These are phyloP conservation scores for Penicillium concentricum DNA, from an alignment of 2,329 filamentous ascomycete genomes.

Conservation along the genomic window DNA sequence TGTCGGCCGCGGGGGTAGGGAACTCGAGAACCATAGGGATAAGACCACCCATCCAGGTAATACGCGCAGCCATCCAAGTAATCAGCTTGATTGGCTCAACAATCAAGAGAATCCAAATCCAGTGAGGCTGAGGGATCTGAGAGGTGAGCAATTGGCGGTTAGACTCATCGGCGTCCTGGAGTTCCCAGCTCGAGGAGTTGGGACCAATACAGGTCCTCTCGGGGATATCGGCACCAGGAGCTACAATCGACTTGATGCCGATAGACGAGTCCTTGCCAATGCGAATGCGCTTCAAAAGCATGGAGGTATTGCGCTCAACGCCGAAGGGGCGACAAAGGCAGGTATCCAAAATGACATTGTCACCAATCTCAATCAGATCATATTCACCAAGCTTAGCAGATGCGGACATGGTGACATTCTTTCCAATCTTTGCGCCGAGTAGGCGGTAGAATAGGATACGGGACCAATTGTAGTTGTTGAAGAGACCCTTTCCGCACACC, in stretches of 20 bases:
- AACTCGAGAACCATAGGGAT: constrained; percentile 19
- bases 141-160: constrained; percentile 48
- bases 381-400: constrained; percentile 53
- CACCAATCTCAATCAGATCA: constrained; percentile 56
- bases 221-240: constrained; percentile 51
- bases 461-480: constrained; percentile 34
- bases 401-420: constrained; percentile 48
- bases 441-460: constrained; percentile 51
- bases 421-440: constrained; percentile 55
- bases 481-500: constrained; percentile 46
- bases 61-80: constrained; percentile 44
- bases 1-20: constrained; percentile 8
- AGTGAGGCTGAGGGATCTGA: constrained; percentile 46
- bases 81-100: constrained; percentile 46
- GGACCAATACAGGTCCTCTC: constrained; percentile 54
- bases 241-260: constrained; percentile 51
- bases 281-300: constrained; percentile 55
- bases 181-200: constrained; percentile 60
- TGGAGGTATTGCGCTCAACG: constrained; percentile 57
- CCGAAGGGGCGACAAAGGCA: constrained; percentile 56
- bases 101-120: constrained; percentile 44
- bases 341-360: constrained; percentile 48
- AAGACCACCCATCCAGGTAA: constrained; percentile 44
- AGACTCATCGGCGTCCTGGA: constrained; percentile 44
- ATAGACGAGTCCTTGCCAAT: constrained; percentile 52